Conservation (phyloP, 805 yeast genomes). For the Ogataea salicorniae region DNA sequence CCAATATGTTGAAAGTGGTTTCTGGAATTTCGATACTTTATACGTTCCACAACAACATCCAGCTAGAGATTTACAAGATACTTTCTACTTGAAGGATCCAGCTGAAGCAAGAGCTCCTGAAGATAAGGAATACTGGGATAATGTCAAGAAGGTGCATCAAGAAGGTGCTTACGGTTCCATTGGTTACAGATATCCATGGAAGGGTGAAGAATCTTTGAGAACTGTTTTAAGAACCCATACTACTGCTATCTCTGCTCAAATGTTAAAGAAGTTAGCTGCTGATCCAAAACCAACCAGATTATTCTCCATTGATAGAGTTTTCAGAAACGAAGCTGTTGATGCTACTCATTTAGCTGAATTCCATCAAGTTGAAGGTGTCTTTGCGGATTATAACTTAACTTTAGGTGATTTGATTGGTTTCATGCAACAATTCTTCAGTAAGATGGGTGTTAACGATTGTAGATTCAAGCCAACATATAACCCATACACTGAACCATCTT, state of each 20-base stretch:
- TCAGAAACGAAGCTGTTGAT: conserved; percentile 99
- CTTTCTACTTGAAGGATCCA: conserved; percentile 96
- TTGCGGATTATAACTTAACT: conserved; percentile 93
- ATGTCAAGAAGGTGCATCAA: conserved; percentile 80
- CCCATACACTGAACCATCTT: conserved; percentile 98
- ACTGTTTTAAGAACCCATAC: conserved; percentile 97
- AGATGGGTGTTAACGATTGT: conserved; percentile 94
- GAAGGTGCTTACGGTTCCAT: conserved; percentile 89
- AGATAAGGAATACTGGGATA: conserved; percentile 72
- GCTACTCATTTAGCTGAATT: conserved; percentile 99
- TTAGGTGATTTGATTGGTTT: conserved; percentile 95
- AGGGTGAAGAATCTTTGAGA: conserved; percentile 79
- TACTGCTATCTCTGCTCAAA: conserved; percentile 85
- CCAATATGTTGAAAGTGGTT: conserved; percentile 95
- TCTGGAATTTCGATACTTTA: conserved; percentile 97
- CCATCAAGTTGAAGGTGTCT: conserved; percentile 98
- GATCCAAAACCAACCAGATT: conserved; percentile 87
- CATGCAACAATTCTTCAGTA: conserved; percentile 94
- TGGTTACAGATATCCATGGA: conserved; percentile 99
- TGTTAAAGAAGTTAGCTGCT: conserved; percentile 81
- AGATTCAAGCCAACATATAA: conserved; percentile 98
- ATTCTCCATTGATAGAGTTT: conserved; percentile 95
- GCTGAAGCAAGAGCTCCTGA: conserved; percentile 72
- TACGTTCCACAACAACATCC: conserved; percentile 99
- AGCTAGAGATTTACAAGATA: conserved; percentile 98